These are phyloP conservation scores for Medicago lupulina DNA, from an alignment of 306 rosid genomes.

Conservation along the genomic window DNA sequence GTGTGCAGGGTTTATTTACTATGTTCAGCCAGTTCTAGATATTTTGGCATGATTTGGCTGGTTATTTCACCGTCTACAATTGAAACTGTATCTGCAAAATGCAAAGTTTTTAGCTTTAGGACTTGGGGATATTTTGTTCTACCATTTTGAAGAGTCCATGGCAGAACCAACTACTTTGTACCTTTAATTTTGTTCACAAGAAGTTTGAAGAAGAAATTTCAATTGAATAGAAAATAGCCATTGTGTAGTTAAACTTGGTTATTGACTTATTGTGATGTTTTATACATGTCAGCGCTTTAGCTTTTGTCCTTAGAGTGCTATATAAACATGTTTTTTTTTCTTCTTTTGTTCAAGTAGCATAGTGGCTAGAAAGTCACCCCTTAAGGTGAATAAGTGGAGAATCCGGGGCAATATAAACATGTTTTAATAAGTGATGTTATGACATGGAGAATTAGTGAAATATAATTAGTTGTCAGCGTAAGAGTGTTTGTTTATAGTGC, in stretches of 20 bases:
- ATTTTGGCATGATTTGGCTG: not conserved
- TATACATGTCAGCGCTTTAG: slow-evolving; percentile 9
- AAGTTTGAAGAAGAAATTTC: slow-evolving; percentile 4
- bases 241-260: slow-evolving; percentile 2
- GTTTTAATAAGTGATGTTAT: not conserved
- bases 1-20: slow-evolving; percentile 19
- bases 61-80: not conserved
- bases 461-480: not conserved
- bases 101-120: slow-evolving; percentile 3
- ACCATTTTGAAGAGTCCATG: slow-evolving; percentile 4
- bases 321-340: not conserved
- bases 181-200: slow-evolving; percentile 3
- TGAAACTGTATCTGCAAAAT: slow-evolving; percentile 16
- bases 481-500: not conserved
- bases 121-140: slow-evolving; percentile 6
- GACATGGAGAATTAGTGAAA: not conserved
- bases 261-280: slow-evolving; percentile 1
- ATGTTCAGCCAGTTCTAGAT: not conserved
- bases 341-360: too few species aligned
- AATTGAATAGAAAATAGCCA: slow-evolving; percentile 1
- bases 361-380: too few species aligned
- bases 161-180: not conserved
- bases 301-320: not conserved
- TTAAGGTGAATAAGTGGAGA: too few species aligned
- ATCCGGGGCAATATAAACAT: not conserved